These are phyloP conservation scores for Eucalyptus melliodora DNA, from an alignment of 345 rosid genomes.

Conservation along the genomic window DNA sequence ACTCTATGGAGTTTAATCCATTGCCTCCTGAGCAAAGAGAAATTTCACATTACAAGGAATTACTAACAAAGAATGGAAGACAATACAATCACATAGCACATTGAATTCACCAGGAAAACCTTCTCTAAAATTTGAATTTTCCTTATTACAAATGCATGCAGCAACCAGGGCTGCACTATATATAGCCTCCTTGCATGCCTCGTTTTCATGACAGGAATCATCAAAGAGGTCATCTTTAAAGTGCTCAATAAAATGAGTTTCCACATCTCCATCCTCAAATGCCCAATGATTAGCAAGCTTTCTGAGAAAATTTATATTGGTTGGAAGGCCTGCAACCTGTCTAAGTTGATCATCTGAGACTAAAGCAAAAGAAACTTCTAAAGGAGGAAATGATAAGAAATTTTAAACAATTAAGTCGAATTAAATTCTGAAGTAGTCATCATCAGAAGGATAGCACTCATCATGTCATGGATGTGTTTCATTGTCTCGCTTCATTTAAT, in stretches of 20 bases:
- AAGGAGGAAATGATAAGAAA: background rate
- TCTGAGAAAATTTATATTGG: constrained; percentile 71
- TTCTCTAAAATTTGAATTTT: constrained; percentile 26
- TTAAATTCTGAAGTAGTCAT: background rate
- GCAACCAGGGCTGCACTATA: constrained; percentile 51
- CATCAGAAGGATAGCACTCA: background rate
- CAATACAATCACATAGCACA: background rate
- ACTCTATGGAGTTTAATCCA: constrained; percentile 48
- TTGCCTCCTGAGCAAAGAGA: constrained; percentile 30
- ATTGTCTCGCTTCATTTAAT: background rate
- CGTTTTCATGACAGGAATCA: constrained; percentile 41
- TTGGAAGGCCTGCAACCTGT: constrained; percentile 95
- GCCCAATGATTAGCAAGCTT: constrained; percentile 69
- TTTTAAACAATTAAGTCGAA: background rate
- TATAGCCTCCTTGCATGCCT: constrained; percentile 30
- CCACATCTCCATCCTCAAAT: constrained; percentile 72
- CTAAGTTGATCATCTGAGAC: background rate
- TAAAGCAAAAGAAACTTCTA: background rate
- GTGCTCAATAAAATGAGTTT: constrained; percentile 90
- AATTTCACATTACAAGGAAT: background rate
- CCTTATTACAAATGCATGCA: constrained; percentile 66
- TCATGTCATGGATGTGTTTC: background rate
- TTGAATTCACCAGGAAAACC: constrained; percentile 36
- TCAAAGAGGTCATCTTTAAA: constrained; percentile 60
- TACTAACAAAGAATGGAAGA: background rate